Conservation (phyloP, 768 basidiomycete genomes). For the Phanerochaete sordida region DNA sequence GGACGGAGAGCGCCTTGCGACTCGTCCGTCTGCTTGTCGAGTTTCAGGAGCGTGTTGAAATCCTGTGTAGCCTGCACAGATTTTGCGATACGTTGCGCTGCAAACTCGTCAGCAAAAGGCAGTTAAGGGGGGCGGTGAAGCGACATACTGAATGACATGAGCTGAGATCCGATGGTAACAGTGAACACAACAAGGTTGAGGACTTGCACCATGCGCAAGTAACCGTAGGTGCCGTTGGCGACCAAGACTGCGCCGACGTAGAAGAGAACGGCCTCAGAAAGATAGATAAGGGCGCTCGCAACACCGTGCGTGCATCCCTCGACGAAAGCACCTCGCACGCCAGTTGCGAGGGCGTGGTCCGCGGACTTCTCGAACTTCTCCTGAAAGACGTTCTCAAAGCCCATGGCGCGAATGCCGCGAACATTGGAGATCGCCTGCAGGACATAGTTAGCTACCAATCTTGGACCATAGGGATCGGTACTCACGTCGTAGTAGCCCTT, state of each 20-base stretch:
- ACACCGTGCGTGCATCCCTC: slow-evolving; percentile 84
- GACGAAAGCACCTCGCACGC: slow-evolving; percentile 79
- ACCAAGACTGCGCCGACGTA: slow-evolving; percentile 89
- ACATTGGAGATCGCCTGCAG: slow-evolving; percentile 73
- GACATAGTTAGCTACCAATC: background rate
- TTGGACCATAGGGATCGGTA: slow-evolving; percentile 8
- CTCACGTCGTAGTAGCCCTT: slow-evolving; percentile 81
- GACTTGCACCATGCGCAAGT: slow-evolving; percentile 86
- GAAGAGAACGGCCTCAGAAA: slow-evolving; percentile 88
- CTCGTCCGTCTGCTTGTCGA: slow-evolving; percentile 65
- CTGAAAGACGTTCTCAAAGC: slow-evolving; percentile 69
- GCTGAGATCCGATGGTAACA: slow-evolving; percentile 85
- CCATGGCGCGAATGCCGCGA: slow-evolving; percentile 84
- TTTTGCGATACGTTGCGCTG: slow-evolving; percentile 80
- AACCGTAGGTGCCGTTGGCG: slow-evolving; percentile 74
- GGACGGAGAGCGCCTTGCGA: slow-evolving; percentile 65
- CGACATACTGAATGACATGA: slow-evolving; percentile 90
- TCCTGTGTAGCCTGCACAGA: slow-evolving; percentile 80
- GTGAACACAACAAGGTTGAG: slow-evolving; percentile 91
- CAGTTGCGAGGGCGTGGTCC: slow-evolving; percentile 57
- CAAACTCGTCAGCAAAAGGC: slow-evolving; percentile 7
- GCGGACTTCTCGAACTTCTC: slow-evolving; percentile 65
- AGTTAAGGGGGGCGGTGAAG: slow-evolving; percentile 8
- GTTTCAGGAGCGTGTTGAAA: slow-evolving; percentile 63
- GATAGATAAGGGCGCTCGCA: slow-evolving; percentile 79